Base-by-base conservation (phyloP, 306 rosid genomes). In the Vigna angularis region DNA sequence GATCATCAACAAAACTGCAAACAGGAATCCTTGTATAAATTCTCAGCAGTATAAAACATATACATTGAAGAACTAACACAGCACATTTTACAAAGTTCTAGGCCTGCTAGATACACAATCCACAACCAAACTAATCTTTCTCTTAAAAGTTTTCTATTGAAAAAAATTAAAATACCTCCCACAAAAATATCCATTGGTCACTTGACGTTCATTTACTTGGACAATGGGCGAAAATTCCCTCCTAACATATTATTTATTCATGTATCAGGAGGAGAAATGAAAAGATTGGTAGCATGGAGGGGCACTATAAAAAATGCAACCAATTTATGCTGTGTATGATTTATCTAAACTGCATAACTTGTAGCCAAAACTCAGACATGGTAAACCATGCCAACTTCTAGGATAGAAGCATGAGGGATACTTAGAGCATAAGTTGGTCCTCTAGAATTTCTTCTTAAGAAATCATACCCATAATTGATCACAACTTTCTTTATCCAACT, bases 341-440 rank as follows among this genome's bases (percentile, higher is more conserved):
- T 74, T 79, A 83, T 51, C 57, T 79, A 78, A 65, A 30, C 76
- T 81, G 66, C 76, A 70, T 56, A 72, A 63, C 44, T 58, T 63
- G n/a, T 32, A 22, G 32, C 74, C 78, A 82, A 81, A 79, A 38
- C 34, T 70, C 66, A 93, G 47, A 96, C 97, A 76, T 86, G 89
- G 78, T 93, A 93, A 32, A 96, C 78, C 98, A 96, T 93, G 34
- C 99, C 99, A 42, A 96, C 99, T 83, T 96, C 99, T 73, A 96
- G 66, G 70, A 97, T 93, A 76, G 98, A 91, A 9, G 97, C 99
- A 85, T 90, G 93, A 68, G 98, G 99, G 78, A 96, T 77, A 83
- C 86, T 88, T 50, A 91, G 77, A 74, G 97, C 97, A 89, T 90
- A 91, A 66, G 86, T 73, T 66, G 98, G 99, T 48, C 97, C 97